Evolutionary conservation across 2,329 filamentous ascomycete genomes (phyloP), one percentile per base, ranked within the genome.

Genomic region (Alternaria infectoria): DNA sequence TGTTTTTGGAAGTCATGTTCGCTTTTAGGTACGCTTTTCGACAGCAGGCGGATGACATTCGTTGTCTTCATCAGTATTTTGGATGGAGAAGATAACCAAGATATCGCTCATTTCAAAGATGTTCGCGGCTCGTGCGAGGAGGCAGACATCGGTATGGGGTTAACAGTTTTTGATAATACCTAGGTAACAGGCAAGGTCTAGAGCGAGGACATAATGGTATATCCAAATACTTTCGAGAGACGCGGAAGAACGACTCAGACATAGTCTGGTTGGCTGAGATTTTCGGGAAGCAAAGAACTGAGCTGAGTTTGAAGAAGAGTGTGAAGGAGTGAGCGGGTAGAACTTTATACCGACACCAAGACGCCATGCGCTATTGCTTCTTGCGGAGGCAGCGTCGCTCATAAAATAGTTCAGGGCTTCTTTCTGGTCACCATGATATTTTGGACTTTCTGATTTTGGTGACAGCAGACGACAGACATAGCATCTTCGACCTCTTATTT

Each of bases 211-310:
- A 40, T 40, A 9, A 7, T 1, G 32, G 7, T 8, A 9, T 0
- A 15, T 8, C 13, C 0, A 9, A 2, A 9, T 0, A 1, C 30
- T 40, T 40, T 40, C 17, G 8, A n/a, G 32, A 40, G 32, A 40
- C 15, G 15, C 32, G 9, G 32, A 10, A 40, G 15, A n/a, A 40
- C 15, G 15, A 10, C 32, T 10, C 32, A 40, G 15, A 40, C 32
- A 36, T n/a, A 2, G 2, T 2, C 6, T 6, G 4, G 6, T 36
- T 2, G 4, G 9, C 1, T 9, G 32, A n/a, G 7, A 3, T n/a
- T 36, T n/a, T 40, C 2, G 32, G 8, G 2, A 40, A 40, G n/a
- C 15, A 2, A 15, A 40, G 32, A n/a, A 40, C 15, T 1, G 32
- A 7, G 15, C 7, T 7, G 32, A 40, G 0, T 40, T 9, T n/a